Evolutionary conservation across 2,329 filamentous ascomycete species (phyloP), one percentile per base, ranked within the genome.

Genomic region (Didymella sp.): DNA sequence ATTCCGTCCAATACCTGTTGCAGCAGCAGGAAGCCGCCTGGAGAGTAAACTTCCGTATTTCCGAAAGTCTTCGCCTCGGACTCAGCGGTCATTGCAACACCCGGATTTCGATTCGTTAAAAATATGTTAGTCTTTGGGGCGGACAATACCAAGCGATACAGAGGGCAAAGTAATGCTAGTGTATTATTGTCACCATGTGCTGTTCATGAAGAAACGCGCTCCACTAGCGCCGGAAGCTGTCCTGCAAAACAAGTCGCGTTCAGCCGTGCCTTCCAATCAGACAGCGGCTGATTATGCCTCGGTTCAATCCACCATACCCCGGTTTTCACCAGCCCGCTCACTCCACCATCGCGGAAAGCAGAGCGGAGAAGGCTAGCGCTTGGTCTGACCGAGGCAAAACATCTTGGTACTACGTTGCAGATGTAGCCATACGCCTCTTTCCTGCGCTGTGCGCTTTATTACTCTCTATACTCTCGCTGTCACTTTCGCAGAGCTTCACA

Each of bases 301-400:
- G 66, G 66, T 52, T 61, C 42, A 25, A 64, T 33, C 13, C 13
- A 17, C 12, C 6, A 8, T 47, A 62, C 63, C 66, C 61, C 64
- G 61, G 58, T 46, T 52, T 51, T 61, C n/a, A 37, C 40, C 37
- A 44, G 24, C 30, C 51, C 35, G 52, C 35, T 38, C 19, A 30
- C 56, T 60, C 63, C 62, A 61, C 62, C 56, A 51, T 45, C 42
- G 47, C 62, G 59, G 51, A 59, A 24, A 17, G 47, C 47, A 52
- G 53, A 57, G 59, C 60, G 54, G 58, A 65, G 60, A 38, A 30
- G 60, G 43, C 58, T 68, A 67, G 59, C 59, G 43, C 42, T n/a
- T 50, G 24, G 37, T 31, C 49, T 58, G 59, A 60, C 64, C 61
- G 63, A 63, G 66, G 56, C 58, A 55, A 55, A 61, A 62, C 25